Conservation (phyloP, 2,329 filamentous ascomycete genomes). For the Ophiostoma quercus region DNA sequence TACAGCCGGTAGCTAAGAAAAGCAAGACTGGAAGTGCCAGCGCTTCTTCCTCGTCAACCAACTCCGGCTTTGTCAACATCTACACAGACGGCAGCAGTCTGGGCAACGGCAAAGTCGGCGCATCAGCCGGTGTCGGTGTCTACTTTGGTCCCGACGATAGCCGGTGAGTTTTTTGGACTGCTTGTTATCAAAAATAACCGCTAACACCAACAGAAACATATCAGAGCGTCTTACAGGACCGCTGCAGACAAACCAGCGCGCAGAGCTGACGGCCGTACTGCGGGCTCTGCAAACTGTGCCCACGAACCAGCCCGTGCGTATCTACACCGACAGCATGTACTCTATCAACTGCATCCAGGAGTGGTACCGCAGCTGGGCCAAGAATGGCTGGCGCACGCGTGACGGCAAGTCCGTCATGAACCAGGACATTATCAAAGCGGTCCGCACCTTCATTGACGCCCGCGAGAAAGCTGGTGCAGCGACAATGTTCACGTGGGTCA, state of each 20-base stretch:
- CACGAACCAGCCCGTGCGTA: constrained; percentile 61
- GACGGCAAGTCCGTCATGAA: constrained; percentile 68
- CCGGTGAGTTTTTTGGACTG: constrained; percentile 38
- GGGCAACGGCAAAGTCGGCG: constrained; percentile 52
- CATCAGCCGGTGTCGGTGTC: constrained; percentile 57
- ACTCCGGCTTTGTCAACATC: constrained; percentile 39
- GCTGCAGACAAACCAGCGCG: constrained; percentile 87
- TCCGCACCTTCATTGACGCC: constrained; percentile 66
- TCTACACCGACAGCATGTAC: constrained; percentile 87
- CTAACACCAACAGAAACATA: constrained; percentile 46
- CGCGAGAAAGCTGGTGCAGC: constrained; percentile 53
- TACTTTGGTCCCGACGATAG: constrained; percentile 55
- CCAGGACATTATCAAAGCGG: constrained; percentile 70
- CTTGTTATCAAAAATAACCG: not conserved
- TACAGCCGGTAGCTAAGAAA: constrained; percentile 34
- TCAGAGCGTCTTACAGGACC: constrained; percentile 70
- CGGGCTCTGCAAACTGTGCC: constrained; percentile 75
- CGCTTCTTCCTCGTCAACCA: not conserved
- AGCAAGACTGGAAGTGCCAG: constrained; percentile 31
- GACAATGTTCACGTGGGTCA: constrained; percentile 81
- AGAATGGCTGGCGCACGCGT: constrained; percentile 70
- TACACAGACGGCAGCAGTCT: constrained; percentile 61
- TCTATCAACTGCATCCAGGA: constrained; percentile 81
- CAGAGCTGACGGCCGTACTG: constrained; percentile 84
- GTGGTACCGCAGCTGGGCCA: constrained; percentile 76